Conservation (phyloP, 441 rosid species). For the Gossypium schwendimanii region DNA sequence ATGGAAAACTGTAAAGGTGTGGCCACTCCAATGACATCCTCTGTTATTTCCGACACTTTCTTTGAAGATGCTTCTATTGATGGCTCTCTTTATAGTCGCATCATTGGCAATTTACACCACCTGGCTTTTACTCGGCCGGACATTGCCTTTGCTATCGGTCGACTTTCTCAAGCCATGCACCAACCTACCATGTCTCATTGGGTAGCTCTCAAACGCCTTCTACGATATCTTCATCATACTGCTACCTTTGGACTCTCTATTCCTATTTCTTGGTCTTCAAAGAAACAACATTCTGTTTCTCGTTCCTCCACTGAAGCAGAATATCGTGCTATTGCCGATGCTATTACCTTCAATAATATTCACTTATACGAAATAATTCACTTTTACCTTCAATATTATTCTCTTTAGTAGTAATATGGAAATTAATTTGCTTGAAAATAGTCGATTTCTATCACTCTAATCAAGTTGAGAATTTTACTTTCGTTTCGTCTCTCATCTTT, state of each 20-base stretch:
- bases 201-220: neutral
- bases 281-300: neutral
- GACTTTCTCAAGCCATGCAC: neutral
- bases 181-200: neutral
- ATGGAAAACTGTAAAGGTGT: neutral
- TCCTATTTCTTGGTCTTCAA: neutral
- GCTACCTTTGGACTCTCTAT: neutral
- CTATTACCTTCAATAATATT: too few species aligned
- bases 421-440: too few species aligned
- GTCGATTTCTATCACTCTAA: too few species aligned
- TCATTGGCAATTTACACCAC: neutral
- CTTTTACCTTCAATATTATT: too few species aligned
- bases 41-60: neutral
- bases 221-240: neutral
- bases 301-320: neutral
- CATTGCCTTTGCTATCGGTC: neutral
- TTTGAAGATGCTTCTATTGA: neutral
- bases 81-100: neutral
- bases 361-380: too few species aligned
- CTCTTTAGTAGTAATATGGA: too few species aligned
- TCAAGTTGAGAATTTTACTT: too few species aligned
- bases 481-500: too few species aligned
- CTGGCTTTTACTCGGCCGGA: neutral
- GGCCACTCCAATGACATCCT: neutral
- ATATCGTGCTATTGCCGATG: neutral